phyloP scores from a whole-genome alignment of 371 early-diverging fungal species.

The Mucor saturninus region DNA sequence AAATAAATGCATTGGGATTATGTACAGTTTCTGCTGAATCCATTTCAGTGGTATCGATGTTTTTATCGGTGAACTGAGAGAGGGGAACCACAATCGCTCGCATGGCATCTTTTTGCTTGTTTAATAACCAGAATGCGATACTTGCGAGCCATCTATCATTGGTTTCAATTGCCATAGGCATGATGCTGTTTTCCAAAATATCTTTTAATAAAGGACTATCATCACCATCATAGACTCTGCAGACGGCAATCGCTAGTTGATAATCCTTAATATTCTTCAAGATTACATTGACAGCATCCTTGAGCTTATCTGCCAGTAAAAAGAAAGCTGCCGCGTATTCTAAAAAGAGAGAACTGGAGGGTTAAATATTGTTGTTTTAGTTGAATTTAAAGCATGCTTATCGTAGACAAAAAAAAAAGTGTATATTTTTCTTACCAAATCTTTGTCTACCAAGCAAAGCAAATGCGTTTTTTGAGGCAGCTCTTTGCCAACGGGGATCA shows the following conservation, averaged over 20 bases:
- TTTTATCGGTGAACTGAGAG: slow-evolving; percentile 15
- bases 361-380: no score
- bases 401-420: background rate
- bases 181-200: slow-evolving; percentile 48
- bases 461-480: slow-evolving; percentile 97
- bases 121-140: slow-evolving; percentile 67
- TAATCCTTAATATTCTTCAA: slow-evolving; percentile 88
- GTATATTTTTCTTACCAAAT: slow-evolving; percentile 67
- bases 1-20: slow-evolving; percentile 79
- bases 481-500: slow-evolving; percentile 85
- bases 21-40: slow-evolving; percentile 40
- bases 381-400: no score
- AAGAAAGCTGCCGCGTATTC: slow-evolving; percentile 96
- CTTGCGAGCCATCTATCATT: slow-evolving; percentile 81
- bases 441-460: slow-evolving; percentile 94
- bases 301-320: slow-evolving; percentile 81
- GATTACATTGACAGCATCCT: slow-evolving; percentile 92
- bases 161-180: slow-evolving; percentile 46
- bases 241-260: slow-evolving; percentile 90
- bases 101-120: slow-evolving; percentile 67
- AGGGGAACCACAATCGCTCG: slow-evolving; percentile 63
- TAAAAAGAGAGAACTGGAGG: slow-evolving; percentile 21
- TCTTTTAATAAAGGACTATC: slow-evolving; percentile 64
- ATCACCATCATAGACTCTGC: slow-evolving; percentile 91
- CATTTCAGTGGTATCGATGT: background rate